Base-by-base conservation (phyloP, 2,329 filamentous ascomycete species). In the Scortechinia acanthostroma region DNA sequence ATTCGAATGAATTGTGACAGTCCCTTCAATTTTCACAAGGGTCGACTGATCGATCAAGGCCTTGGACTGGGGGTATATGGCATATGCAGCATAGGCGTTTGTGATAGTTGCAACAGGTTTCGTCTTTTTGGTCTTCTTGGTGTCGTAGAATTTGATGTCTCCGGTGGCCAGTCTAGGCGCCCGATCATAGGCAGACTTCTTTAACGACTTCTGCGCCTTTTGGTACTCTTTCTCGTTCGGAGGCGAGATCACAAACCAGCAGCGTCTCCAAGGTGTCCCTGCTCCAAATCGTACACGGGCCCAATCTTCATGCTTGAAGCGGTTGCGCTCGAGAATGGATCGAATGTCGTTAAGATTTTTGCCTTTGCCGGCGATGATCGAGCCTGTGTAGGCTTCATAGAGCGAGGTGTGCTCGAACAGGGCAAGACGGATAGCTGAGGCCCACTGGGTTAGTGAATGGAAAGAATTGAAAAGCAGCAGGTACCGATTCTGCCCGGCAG, bases 311-410 rank as follows among this genome's bases (percentile, higher is more conserved):
- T 79, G 71, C 51, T 71, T 74, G 55, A 80, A 76, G 44, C 68
- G 71, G 22, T 73, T 73, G 30, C 74, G 71, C 46, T 80, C 76
- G 59, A 85, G 70, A 46, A 86, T 81, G 6, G 63, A 56, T 48
- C 72, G 72, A 50, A 85, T 85, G 51, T 77, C 77, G 61, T 83
- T 84, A 42, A 86, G 58, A 13, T 60, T 57, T 55, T 77, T 80
- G 21, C 80, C 81, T 59, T 84, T 86, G 40, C 79, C 81, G 13
- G 80, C 81, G 52, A 86, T 81, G 42, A 86, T 66, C 19, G 80
- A 80, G 5, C 81, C 81, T 0, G 81, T 86, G 55, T 86, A 86
- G 3, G 81, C 78, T 61, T 86, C 81, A 51, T 84, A 80, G 22
- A 86, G 60, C 2, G 78, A 77, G 1, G 78, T 71, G 50, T 84